A percentile compares a stretch with the other conserved stretches of the same genome.
These are phyloP conservation scores for Hypoxylon sp. DNA, from an alignment of 2,329 filamentous ascomycete species.

Conservation along the genomic window DNA sequence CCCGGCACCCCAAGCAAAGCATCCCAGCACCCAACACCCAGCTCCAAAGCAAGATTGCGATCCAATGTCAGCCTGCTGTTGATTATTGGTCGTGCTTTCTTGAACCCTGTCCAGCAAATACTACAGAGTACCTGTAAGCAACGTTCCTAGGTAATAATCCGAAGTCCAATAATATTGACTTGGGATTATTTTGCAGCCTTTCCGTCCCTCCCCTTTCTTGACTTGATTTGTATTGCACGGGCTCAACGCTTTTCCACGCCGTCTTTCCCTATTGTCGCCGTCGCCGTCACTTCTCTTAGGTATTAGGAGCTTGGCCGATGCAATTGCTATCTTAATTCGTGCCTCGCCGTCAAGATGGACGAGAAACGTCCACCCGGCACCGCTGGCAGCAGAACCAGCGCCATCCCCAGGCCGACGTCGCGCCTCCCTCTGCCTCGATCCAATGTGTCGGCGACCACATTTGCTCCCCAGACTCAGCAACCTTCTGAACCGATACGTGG, in stretches of 20 bases:
- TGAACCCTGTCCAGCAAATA: constrained; percentile 22
- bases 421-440: constrained; percentile 54
- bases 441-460: constrained; percentile 33
- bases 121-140: constrained; percentile 2
- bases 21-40: too few species aligned
- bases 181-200: constrained; percentile 20
- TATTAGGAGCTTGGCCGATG: constrained; percentile 23
- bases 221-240: constrained; percentile 14
- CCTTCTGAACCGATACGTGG: constrained; percentile 40
- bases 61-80: constrained; percentile 23
- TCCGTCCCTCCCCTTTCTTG: constrained; percentile 20
- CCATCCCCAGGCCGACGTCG: constrained; percentile 53
- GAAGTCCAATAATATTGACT: constrained; percentile 43
- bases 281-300: constrained; percentile 9
- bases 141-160: constrained; percentile 38
- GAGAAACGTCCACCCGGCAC: constrained; percentile 45
- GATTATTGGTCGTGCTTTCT: constrained; percentile 31
- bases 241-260: constrained; percentile 11
- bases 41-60: constrained; percentile 28
- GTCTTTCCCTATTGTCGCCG: constrained; percentile 26
- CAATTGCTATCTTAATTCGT: constrained; percentile 20
- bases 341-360: constrained; percentile 47
- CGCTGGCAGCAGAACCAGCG: constrained; percentile 43
- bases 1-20: not conserved
- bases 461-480: constrained; percentile 27